Base-by-base conservation (phyloP, 768 basidiomycete species). In the Podaxis sp. region DNA sequence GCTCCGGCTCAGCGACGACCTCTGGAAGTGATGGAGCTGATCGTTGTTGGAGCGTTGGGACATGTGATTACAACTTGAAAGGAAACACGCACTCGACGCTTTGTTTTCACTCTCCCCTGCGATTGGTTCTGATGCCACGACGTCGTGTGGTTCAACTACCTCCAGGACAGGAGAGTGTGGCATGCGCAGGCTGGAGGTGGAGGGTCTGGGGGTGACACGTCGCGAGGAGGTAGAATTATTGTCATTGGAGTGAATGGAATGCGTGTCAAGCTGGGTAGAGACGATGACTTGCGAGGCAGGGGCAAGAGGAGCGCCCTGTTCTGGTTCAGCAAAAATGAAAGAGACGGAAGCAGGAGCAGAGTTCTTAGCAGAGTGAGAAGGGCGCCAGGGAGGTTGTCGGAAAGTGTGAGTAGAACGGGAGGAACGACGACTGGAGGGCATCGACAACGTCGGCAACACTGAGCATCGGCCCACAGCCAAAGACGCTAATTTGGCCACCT, bases 371-470 rank as follows among this genome's bases (percentile, higher is more conserved):
- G 58, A 50, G 30, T 38, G 54, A 24, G 44, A 15, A 24, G n/a
- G 8, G 28, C 46, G 44, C 61, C 54, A 56, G 22, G 61, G 7
- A 5, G 55, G 46, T 37, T 56, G 44, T 10, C 44, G 55, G 11
- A 28, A 22, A 30, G 4, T 51, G 38, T 60, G 50, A 8, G 46
- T 38, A 53, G 59, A 52, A 30, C 59, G 59, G 12, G 54, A 40
- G 41, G 61, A 62, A 62, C 54, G 54, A 56, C 46, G 48, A 38
- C 46, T 36, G 33, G 61, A 56, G 44, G 48, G 24, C 61, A 62
- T 62, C 17, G 48, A 62, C 55, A 56, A 38, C 24, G 51, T 30
- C 44, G 37, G 56, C 55, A 62, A 24, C 37, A 28, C 22, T 24
- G 13, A 40, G 15, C 61, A 49, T 26, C 13, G 17, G 17, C 17